These are phyloP conservation scores for Barnettozyma botsteinii DNA, from an alignment of 805 yeast genomes.

Conservation along the genomic window DNA sequence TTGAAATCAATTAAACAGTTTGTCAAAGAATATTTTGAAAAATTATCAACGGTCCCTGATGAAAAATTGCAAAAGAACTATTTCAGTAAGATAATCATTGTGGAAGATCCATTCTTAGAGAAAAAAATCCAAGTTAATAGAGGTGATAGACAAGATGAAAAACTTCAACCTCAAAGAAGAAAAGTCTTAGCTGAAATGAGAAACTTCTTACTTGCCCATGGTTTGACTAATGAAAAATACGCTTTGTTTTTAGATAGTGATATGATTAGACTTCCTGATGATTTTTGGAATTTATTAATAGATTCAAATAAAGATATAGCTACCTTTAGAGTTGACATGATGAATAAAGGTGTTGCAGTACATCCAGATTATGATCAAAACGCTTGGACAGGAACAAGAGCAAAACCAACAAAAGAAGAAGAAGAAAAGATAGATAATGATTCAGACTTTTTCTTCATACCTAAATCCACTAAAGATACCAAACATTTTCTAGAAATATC, in stretches of 20 bases:
- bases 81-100: neutral
- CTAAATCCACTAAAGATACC: neutral
- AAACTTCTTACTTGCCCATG: slow-evolving; percentile 21
- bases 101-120: slow-evolving; percentile 5
- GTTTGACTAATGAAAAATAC: slow-evolving; percentile 25
- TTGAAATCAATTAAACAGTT: neutral
- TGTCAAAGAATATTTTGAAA: no score
- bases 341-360: slow-evolving; percentile 12
- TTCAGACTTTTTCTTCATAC: slow-evolving; percentile 10
- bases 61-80: no score
- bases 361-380: slow-evolving; percentile 30
- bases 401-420: slow-evolving; percentile 21
- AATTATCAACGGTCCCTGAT: neutral
- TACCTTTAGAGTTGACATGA: slow-evolving; percentile 26
- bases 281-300: slow-evolving; percentile 22
- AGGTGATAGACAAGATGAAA: slow-evolving; percentile 18
- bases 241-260: slow-evolving; percentile 30
- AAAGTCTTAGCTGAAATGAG: slow-evolving; percentile 22
- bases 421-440: slow-evolving; percentile 12
- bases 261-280: slow-evolving; percentile 23
- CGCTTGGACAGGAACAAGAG: slow-evolving; percentile 30
- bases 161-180: slow-evolving; percentile 21
- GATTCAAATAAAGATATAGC: slow-evolving; percentile 27
- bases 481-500: slow-evolving; percentile 1
- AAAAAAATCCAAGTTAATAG: slow-evolving; percentile 7